Conservation (phyloP, 345 rosid genomes). For the Gossypium ekmanianum region DNA sequence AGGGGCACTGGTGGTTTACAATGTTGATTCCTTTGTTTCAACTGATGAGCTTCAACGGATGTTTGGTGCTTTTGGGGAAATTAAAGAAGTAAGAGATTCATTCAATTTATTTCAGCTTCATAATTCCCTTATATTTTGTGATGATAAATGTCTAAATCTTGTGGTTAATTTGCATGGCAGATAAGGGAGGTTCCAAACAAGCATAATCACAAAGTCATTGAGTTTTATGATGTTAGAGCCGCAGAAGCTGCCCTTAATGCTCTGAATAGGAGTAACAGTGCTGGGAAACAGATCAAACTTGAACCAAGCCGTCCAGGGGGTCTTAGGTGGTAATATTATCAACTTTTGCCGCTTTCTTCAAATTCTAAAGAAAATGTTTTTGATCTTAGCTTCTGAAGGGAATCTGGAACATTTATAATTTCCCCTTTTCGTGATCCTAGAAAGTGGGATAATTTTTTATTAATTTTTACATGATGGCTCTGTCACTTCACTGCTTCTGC, state of each 20-base stretch:
- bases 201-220: conserved; percentile 53
- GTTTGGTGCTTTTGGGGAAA: conserved; percentile 58
- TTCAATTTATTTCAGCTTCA: conserved; percentile 11
- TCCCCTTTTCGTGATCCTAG: background rate
- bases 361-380: background rate
- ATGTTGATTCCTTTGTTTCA: conserved; percentile 60
- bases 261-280: conserved; percentile 57
- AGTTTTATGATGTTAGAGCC: conserved; percentile 81
- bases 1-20: conserved; percentile 54
- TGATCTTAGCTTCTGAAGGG: background rate
- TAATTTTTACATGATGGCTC: conserved; percentile 2
- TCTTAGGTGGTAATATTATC: conserved; percentile 36
- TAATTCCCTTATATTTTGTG: background rate
- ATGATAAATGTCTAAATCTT: conserved; percentile 2
- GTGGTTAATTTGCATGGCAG: conserved; percentile 39
- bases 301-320: conserved; percentile 52
- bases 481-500: conserved; percentile 10
- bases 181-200: conserved; percentile 54
- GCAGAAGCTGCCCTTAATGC: conserved; percentile 73
- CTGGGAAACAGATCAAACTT: conserved; percentile 73
- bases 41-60: conserved; percentile 50
- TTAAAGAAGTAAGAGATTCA: conserved; percentile 49
- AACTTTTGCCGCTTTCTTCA: conserved; percentile 4
- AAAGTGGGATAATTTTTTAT: background rate
- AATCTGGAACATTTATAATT: conserved; percentile 8